Evolutionary conservation across 2,329 filamentous ascomycete species (phyloP).

Genomic region (Aspergillus vadensis): DNA sequence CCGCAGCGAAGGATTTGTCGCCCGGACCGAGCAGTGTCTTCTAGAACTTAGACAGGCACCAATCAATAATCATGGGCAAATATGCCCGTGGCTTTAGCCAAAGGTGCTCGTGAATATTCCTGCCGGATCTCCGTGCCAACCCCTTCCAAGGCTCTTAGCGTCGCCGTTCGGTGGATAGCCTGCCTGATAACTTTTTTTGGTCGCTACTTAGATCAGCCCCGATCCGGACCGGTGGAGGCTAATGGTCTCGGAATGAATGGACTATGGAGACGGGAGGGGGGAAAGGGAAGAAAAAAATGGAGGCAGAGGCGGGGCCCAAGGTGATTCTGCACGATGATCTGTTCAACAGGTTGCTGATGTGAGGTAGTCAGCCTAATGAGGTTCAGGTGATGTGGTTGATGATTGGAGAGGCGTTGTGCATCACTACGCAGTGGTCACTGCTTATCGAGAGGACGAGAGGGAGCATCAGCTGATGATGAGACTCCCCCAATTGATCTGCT

Average conservation of each 20-base stretch:
- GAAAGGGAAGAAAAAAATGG: too few relatives aligned
- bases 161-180: not conserved
- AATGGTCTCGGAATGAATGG: not conserved
- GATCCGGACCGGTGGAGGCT: not conserved
- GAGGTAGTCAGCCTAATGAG: not conserved
- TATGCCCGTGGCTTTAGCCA: not conserved
- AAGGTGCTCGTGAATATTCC: not conserved
- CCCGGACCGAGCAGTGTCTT: not conserved
- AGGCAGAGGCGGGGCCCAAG: not conserved
- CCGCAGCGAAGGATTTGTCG: conserved; percentile 1
- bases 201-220: not conserved
- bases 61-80: not conserved
- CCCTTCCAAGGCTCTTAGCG: not conserved
- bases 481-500: not conserved
- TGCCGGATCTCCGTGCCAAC: not conserved
- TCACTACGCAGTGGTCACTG: not conserved
- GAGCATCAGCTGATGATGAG: not conserved
- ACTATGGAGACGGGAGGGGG: too few relatives aligned
- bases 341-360: not conserved
- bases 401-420: not conserved
- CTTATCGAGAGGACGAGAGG: not conserved
- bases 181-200: not conserved
- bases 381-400: not conserved
- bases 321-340: conserved; percentile 23
- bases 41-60: not conserved